phyloP scores from a whole-genome alignment of 2,329 filamentous ascomycete species.

The Aspergillus tanneri region DNA sequence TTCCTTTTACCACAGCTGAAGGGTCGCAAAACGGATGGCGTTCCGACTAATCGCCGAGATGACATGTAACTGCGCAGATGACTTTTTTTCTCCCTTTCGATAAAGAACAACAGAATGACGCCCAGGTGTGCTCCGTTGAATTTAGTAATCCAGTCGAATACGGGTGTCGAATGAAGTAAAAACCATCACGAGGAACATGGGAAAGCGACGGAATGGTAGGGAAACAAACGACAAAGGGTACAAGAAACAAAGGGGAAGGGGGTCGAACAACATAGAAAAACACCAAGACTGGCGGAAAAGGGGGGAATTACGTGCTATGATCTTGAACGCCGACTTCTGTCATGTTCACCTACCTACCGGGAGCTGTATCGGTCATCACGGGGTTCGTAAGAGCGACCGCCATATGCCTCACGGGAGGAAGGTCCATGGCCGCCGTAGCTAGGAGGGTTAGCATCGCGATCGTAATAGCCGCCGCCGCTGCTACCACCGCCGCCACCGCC shows the following conservation, averaged over 20 bases:
- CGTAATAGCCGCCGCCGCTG: conserved; percentile 53
- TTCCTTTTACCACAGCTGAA: conserved; percentile 25
- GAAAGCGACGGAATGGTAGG: conserved; percentile 25
- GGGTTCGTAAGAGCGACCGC: conserved; percentile 39
- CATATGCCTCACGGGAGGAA: conserved; percentile 40
- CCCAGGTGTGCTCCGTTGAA: conserved; percentile 38
- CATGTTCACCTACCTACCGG: conserved; percentile 40
- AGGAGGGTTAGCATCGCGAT: conserved; percentile 53
- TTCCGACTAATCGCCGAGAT: conserved; percentile 34
- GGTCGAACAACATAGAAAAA: conserved; percentile 24
- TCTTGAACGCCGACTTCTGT: conserved; percentile 21
- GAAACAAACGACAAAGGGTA: conserved; percentile 15
- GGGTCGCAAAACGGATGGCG: conserved; percentile 35
- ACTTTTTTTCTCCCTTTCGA: conserved; percentile 28
- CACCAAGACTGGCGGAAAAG: conserved; percentile 13
- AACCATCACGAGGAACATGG: conserved; percentile 38
- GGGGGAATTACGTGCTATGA: conserved; percentile 18
- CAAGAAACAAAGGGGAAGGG: conserved; percentile 16
- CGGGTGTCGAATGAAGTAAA: conserved; percentile 23
- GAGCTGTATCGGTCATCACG: conserved; percentile 43
- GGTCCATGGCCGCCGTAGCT: conserved; percentile 39
- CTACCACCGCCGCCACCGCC: conserved; percentile 52
- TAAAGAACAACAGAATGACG: conserved; percentile 37
- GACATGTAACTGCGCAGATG: conserved; percentile 37
- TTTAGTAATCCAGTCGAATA: conserved; percentile 32